phyloP scores from a whole-genome alignment of 2,329 filamentous ascomycete genomes.

The Alternaria rosae region DNA sequence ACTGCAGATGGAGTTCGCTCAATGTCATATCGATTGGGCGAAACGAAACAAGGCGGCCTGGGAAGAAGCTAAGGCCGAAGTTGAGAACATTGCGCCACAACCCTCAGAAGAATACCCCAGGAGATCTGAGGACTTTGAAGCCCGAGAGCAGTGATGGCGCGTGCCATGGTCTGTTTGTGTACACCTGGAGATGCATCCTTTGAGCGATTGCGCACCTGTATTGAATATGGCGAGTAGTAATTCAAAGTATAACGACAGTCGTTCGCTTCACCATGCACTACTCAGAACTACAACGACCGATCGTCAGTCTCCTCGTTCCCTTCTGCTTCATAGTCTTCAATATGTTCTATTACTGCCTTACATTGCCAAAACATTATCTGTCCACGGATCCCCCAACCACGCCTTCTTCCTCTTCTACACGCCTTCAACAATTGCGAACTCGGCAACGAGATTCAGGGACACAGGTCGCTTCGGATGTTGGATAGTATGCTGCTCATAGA shows the following conservation, averaged over 20 bases:
- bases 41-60: conserved; percentile 89
- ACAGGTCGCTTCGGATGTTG: not conserved
- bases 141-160: not conserved
- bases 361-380: not conserved
- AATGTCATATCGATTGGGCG: conserved; percentile 93
- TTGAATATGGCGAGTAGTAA: conserved; percentile 1
- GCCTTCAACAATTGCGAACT: not conserved
- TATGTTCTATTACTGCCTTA: not conserved
- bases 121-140: conserved; percentile 18
- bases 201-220: not conserved
- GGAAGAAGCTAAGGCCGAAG: conserved; percentile 87
- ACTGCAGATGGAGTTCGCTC: conserved; percentile 83
- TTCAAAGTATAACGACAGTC: not conserved
- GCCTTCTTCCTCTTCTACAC: not conserved
- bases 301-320: too few species aligned
- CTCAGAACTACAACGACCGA: not conserved
- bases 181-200: not conserved
- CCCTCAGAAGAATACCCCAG: conserved; percentile 30
- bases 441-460: not conserved
- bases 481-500: not conserved
- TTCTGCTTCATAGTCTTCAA: not conserved
- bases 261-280: not conserved
- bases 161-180: not conserved
- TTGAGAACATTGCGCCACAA: conserved; percentile 77
- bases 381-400: not conserved